Conservation (phyloP, 257 asterid species). For the Datura wrightii region DNA sequence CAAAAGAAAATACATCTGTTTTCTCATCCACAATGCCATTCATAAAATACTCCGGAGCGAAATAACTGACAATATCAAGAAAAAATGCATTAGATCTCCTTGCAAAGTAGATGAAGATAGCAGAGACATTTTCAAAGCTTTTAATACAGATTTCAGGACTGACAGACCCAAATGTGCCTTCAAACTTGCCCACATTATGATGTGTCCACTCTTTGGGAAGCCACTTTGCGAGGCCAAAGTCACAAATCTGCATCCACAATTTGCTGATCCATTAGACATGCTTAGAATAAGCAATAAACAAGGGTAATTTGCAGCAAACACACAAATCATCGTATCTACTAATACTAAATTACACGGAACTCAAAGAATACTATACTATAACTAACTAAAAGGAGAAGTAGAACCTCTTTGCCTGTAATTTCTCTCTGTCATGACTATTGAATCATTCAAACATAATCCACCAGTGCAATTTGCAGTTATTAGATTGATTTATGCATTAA, state of each 20-base stretch:
- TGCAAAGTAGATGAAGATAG: background rate
- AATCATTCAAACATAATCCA: background rate
- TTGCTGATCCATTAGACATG: conserved; percentile 18
- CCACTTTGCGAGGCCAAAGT: conserved; percentile 87
- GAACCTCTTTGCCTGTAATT: background rate
- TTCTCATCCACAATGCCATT: conserved; percentile 76
- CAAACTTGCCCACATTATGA: conserved; percentile 62
- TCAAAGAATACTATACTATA: background rate
- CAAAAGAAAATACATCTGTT: conserved; percentile 75
- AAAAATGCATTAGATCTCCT: background rate
- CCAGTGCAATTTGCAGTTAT: background rate
- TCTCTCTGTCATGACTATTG: conserved; percentile 8
- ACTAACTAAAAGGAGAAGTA: background rate
- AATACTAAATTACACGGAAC: background rate
- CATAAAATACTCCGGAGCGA: conserved; percentile 85
- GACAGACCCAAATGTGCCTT: conserved; percentile 85
- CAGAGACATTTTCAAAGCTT: background rate
- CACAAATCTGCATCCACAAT: conserved; percentile 59
- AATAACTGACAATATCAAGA: conserved; percentile 50
- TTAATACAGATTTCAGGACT: conserved; percentile 20
- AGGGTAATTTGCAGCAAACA: background rate
- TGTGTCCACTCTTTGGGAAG: conserved; percentile 74
- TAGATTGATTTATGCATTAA: background rate
- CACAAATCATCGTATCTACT: background rate
- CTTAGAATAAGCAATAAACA: background rate